Evolutionary conservation across 176 grass and related monocot genomes (phyloP).

Genomic region (Hordeum vulgare): MorexV3_pseudomolecules_assembly NC_058522.1:94428693-94429192

Average conservation of each 20-base stretch:
- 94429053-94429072: constrained; percentile 86
- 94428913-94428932: constrained; percentile 84
- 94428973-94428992: constrained; percentile 77
- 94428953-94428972: constrained; percentile 76
- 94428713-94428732: constrained; percentile 95
- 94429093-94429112: constrained; percentile 78
- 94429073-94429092: constrained; percentile 74
- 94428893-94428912: constrained; percentile 72
- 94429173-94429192: constrained; percentile 59
- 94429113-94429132: constrained; percentile 75
- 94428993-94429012: constrained; percentile 74
- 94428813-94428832: constrained; percentile 63
- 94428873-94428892: constrained; percentile 65
- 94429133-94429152: constrained; percentile 71
- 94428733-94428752: constrained; percentile 88
- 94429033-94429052: constrained; percentile 90
- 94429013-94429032: constrained; percentile 65
- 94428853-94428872: constrained; percentile 82
- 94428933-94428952: constrained; percentile 91
- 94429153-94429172: constrained; percentile 75
- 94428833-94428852: constrained; percentile 81
- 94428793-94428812: constrained; percentile 83
- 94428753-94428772: constrained; percentile 86
- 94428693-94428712: constrained; percentile 87
- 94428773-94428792: constrained; percentile 82